Evolutionary conservation across 192 early-diverging fungal genomes (phyloP), one percentile per base, ranked within the genome.

Genomic region (Mortierella alpina): DNA sequence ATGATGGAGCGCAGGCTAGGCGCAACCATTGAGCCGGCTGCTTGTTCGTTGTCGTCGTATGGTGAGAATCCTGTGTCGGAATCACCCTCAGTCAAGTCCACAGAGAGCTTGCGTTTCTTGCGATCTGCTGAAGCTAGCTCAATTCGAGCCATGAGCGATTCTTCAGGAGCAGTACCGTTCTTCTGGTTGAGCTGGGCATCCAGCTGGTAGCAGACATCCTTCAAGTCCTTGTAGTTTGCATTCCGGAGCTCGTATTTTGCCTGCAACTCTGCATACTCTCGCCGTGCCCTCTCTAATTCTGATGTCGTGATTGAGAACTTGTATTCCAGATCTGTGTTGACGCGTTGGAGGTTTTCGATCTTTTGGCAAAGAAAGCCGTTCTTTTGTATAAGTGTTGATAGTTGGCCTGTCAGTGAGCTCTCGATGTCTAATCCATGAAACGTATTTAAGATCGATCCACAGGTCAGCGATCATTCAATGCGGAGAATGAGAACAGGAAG

Each of bases 301-400:
- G 77, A 80, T 17, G 63, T 72, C 3, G 77, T 80, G 55, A 80
- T 80, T 8, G 77, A 80, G n/a, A 80, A 80, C 61, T 80, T 80
- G 70, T 80, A 80, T 47, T 80, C 77, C 39, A 80, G 49, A 47
- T 80, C 77, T 4, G 77, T 80, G 58, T 80, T 80, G 42, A 68
- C 52, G 39, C 77, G 69, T 57, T 80, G 77, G 18, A 80, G 70
- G 53, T 80, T 80, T 45, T 80, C 77, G 18, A 80, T 80, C 60
- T 80, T 80, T 80, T 80, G 77, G 66, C 77, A 80, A 20, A 80
- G 70, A 46, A 80, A 80, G 0, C 77, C 77, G 39, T 80, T 80
- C 70, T 80, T 80, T 64, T 72, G 70, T 31, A 80, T 80, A 11
- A 80, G 59, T 51, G 77, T 72, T 7, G 77, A 80, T 10, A 80